These are phyloP conservation scores for Pythium sp. DNA, from an alignment of 352 stramenopile genomes.

Conservation along the genomic window DNA sequence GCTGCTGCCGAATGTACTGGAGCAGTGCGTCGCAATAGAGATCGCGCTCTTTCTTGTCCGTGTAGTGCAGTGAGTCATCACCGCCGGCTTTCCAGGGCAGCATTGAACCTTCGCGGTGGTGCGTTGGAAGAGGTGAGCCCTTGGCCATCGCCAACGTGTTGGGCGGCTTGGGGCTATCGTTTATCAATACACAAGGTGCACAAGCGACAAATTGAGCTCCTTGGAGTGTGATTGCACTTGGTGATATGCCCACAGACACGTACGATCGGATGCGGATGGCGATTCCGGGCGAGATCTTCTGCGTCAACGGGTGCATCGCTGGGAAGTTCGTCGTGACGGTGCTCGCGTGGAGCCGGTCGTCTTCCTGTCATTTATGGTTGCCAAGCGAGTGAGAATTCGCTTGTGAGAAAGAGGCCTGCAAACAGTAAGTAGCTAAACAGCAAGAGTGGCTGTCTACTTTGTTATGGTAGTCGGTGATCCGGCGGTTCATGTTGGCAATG, in stretches of 20 bases:
- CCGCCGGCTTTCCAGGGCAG: constrained; percentile 33
- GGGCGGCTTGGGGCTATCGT: constrained; percentile 48
- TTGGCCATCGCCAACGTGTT: constrained; percentile 49
- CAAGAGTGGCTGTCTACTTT: constrained; percentile 29
- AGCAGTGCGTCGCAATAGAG: constrained; percentile 68
- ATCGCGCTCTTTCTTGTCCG: constrained; percentile 51
- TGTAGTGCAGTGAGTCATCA: constrained; percentile 34
- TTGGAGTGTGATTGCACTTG: not conserved
- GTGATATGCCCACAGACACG: constrained; percentile 13
- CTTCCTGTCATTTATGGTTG: constrained; percentile 33
- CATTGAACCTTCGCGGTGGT: constrained; percentile 6
- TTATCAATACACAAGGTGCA: not conserved
- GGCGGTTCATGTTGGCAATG: constrained; percentile 79
- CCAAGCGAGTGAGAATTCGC: not conserved
- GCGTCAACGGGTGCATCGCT: constrained; percentile 74
- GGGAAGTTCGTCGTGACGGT: constrained; percentile 75
- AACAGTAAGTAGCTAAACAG: not conserved
- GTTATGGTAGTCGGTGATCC: constrained; percentile 77
- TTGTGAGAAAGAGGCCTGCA: not conserved
- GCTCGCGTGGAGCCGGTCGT: constrained; percentile 54
- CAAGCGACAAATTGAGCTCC: not conserved
- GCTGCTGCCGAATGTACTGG: constrained; percentile 71
- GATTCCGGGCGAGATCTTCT: constrained; percentile 58
- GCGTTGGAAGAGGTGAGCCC: constrained; percentile 21
- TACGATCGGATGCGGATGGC: constrained; percentile 71